Base-by-base conservation (phyloP, 2,329 filamentous ascomycete species). In the Arthrobotrys iridis region DNA sequence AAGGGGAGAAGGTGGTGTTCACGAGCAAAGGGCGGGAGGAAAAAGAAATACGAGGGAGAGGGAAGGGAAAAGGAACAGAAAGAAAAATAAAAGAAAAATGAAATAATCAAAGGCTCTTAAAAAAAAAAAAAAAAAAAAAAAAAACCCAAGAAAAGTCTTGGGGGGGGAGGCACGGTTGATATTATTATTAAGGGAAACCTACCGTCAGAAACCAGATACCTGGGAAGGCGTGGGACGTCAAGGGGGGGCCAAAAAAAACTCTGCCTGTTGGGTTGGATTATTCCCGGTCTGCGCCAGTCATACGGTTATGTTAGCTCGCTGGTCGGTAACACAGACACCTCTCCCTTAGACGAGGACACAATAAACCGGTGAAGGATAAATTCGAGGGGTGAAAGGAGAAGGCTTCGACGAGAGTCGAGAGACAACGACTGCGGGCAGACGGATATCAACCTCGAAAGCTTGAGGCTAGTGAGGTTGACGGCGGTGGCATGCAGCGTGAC, bases 121-220 rank as follows among this genome's bases (percentile, higher is more conserved):
- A 45, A 46, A 74, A 71, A 77, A 52, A 63, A 33, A 43, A 55
- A 63, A 48, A 75, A 68, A 73, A 76, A 78, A 76, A 70, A 67
- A 57, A 68, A 28, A 65, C 57, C 45, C 26, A 57, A 76, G 37
- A 28, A 59, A 73, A 67, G 67, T 40, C 35, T 52, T 62, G 59
- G 46, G 48, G 50, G n/a, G 45, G 45, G 64, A 64, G 66, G 70
- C 63, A 70, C 52, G 67, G 45, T 40, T 55, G 46, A 45, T 62
- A 68, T 41, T 67, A 55, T 55, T 55, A 68, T 73, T 73, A 57
- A 77, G 60, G 55, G 50, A 72, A 77, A 65, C 70, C 52, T 67
- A 74, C 70, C 70, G 62, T 67, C 70, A 74, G 55, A 74, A 46
- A 74, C 70, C 70, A 74, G 30, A 74, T 41, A 50, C 70, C 70